Conservation (phyloP, 352 stramenopile genomes). For the Aphanomyces invadans region DNA sequence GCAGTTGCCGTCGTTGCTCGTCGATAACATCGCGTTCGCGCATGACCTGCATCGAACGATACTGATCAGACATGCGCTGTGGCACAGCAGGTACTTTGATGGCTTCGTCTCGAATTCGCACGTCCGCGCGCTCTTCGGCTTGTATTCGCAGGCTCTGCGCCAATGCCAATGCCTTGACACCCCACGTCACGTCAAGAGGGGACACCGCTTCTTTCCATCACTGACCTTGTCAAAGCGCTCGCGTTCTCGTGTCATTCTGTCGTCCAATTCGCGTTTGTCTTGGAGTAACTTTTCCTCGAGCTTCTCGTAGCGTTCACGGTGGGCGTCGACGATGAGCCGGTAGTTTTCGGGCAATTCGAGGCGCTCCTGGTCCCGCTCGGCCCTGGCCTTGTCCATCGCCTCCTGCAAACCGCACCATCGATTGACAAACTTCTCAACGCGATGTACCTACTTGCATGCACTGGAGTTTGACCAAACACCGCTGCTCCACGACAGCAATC, state of each 20-base stretch:
- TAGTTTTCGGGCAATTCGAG: conserved; percentile 52
- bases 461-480: conserved; percentile 46
- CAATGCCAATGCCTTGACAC: conserved; percentile 29
- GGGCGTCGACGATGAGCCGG: conserved; percentile 41
- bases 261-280: conserved; percentile 51
- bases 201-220: not conserved
- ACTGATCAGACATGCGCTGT: not conserved
- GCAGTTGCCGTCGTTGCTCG: conserved; percentile 56
- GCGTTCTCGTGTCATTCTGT: conserved; percentile 34
- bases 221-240: conserved; percentile 31
- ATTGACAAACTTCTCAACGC: too few relatives aligned
- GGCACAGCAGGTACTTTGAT: conserved; percentile 30
- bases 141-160: conserved; percentile 32
- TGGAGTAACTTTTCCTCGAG: conserved; percentile 43
- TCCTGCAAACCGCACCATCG: conserved; percentile 10
- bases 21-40: conserved; percentile 65
- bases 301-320: conserved; percentile 59
- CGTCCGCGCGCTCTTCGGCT: conserved; percentile 52
- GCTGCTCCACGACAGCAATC: conserved; percentile 50
- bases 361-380: conserved; percentile 39
- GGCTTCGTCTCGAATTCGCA: conserved; percentile 52
- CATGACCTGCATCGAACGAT: conserved; percentile 33
- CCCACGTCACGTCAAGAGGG: not conserved
- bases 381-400: conserved; percentile 36
- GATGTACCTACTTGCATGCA: conserved; percentile 30